Percentiles rank a stretch among this genome's conserved stretches.
These are phyloP conservation scores for Cyclotella baltica DNA, from an alignment of 108 stramenopile genomes.

Conservation along the genomic window DNA sequence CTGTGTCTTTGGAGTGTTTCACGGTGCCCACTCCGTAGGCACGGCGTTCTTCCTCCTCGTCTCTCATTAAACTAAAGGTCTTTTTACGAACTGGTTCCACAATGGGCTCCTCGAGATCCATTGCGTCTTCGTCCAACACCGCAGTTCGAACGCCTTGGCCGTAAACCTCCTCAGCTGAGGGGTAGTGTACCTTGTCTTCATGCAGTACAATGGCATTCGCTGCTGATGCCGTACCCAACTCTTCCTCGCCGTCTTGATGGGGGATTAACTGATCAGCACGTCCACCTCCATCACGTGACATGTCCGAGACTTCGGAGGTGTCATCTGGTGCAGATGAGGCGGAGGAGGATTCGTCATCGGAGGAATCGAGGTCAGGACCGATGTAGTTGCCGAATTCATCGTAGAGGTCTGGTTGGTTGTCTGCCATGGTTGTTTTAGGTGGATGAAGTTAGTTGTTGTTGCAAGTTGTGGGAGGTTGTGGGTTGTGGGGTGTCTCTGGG, in stretches of 20 bases:
- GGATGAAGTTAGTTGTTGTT: neutral
- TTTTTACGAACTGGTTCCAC: conserved; percentile 90
- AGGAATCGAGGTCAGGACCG: conserved; percentile 95
- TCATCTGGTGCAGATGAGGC: conserved; percentile 58
- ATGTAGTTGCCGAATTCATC: conserved; percentile 99
- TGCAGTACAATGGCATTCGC: conserved; percentile 93
- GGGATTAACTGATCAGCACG: conserved; percentile 45
- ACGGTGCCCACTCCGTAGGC: conserved; percentile 51
- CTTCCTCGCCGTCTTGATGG: conserved; percentile 27
- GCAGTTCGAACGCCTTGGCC: conserved; percentile 93
- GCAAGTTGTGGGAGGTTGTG: neutral
- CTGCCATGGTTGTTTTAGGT: conserved; percentile 57
- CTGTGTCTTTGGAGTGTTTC: conserved; percentile 18
- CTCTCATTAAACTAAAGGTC: conserved; percentile 63
- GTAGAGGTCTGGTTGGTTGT: conserved; percentile 91
- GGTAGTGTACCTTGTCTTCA: conserved; percentile 99
- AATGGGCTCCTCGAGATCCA: conserved; percentile 96
- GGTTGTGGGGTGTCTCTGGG: neutral
- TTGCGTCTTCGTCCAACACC: conserved; percentile 98
- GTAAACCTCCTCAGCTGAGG: conserved; percentile 95
- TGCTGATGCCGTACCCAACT: conserved; percentile 58
- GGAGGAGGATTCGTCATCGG: conserved; percentile 61
- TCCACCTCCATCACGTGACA: conserved; percentile 55
- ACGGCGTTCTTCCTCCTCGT: conserved; percentile 43
- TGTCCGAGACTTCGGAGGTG: conserved; percentile 75